Base-by-base conservation (phyloP, 2,329 filamentous ascomycete species). In the Leptographium procerum region DNA sequence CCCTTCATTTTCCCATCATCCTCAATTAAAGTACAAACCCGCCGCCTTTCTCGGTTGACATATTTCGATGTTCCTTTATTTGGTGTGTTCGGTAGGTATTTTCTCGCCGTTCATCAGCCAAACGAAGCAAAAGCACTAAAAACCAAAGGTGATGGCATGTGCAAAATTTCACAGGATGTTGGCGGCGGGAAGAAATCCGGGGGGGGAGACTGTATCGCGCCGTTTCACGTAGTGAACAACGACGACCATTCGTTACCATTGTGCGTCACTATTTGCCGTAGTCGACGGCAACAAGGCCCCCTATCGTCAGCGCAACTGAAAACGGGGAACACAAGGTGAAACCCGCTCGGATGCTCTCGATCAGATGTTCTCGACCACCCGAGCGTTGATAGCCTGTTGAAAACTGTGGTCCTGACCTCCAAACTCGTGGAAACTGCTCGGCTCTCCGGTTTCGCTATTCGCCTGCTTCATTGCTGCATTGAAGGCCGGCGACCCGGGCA, bases 351-450 rank as follows among this genome's bases (percentile, higher is more conserved):
- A 31, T 53, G 54, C 31, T 52, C 40, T 28, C 31, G 24, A 40
- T 59, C 52, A 60, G 71, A 96, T 92, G 73, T 91, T 87, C 78
- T 96, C 89, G 64, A 96, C 79, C 45, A 95, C 79, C 60, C 84
- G 83, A 57, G 91, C 83, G 70, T 94, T 91, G 70, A 96, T 82
- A 36, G 89, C 90, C 66, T 83, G 80, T 73, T 92, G 85, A 71
- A 96, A 88, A 57, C 86, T 83, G 63, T 72, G 63, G 65, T 83
- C 77, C 69, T 74, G 71, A 71, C 73, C 73, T 71, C 75, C 75
- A 68, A 79, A 80, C 61, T 85, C 81, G 63, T 72, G 66, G 60
- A 67, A 72, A 58, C 81, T 64, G 60, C 56, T 65, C 31, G 65
- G 61, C 58, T 79, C 82, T 52, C 76, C 72, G 26, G 13, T 14